These are phyloP conservation scores for Pythium volutum DNA, from an alignment of 352 stramenopile species.

Conservation along the genomic window DNA sequence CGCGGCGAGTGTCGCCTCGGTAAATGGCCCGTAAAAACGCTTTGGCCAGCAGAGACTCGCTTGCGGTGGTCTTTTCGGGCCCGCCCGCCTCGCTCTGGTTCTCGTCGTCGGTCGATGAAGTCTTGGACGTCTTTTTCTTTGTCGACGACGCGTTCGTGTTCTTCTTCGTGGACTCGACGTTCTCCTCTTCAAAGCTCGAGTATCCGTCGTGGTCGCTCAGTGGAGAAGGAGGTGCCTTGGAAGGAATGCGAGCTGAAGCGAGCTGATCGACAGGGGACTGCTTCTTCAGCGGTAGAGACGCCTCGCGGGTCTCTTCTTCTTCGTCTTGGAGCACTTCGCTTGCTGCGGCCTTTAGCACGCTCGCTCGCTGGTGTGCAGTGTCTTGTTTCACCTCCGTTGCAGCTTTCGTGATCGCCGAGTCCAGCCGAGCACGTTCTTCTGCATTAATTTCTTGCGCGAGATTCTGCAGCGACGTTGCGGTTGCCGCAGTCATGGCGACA, in stretches of 20 bases:
- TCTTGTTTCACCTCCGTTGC: too few relatives aligned
- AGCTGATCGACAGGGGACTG: not conserved
- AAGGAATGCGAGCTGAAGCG: too few relatives aligned
- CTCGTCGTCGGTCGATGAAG: not conserved
- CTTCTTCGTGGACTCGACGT: conserved; percentile 7
- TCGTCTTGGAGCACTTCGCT: conserved; percentile 20
- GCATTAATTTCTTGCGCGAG: conserved; percentile 52
- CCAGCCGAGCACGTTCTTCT: conserved; percentile 35
- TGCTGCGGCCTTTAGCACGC: conserved; percentile 24
- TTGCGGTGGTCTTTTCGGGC: conserved; percentile 42
- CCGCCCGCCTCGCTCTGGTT: conserved; percentile 24
- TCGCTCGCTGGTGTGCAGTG: too few relatives aligned
- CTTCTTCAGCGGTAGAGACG: not conserved
- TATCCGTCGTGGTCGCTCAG: conserved; percentile 39
- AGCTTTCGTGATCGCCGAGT: too few relatives aligned
- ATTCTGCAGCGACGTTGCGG: conserved; percentile 4
- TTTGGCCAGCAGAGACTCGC: conserved; percentile 51
- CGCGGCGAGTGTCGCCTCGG: conserved; percentile 19
- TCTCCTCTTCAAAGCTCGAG: conserved; percentile 61
- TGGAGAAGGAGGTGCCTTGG: not conserved
- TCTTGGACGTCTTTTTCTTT: conserved; percentile 13
- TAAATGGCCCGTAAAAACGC: conserved; percentile 66
- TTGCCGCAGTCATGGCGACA: not conserved
- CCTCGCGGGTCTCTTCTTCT: conserved; percentile 7
- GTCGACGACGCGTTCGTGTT: conserved; percentile 6